Evolutionary conservation across 495 filamentous ascomycete genomes (phyloP).

Genomic region (Penicillium steckii): DNA sequence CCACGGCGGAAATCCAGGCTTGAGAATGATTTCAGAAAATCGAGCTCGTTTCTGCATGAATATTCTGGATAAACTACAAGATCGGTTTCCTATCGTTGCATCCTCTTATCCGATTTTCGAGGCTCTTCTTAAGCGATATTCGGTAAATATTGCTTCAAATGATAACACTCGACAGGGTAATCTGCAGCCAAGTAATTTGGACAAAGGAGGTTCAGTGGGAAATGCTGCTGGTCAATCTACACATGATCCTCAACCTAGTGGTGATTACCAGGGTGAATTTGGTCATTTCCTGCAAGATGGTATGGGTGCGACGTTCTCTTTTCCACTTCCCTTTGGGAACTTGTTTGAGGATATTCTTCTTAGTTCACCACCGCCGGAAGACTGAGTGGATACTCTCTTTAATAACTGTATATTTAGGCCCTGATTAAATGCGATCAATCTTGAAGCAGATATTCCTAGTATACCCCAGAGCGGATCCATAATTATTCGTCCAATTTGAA

Average conservation of each 20-base stretch:
- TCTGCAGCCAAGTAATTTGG: too few species aligned
- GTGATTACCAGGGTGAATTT: background rate
- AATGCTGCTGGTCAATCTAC: too few species aligned
- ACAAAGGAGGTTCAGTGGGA: too few species aligned
- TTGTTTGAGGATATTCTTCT: conserved; percentile 10
- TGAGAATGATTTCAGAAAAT: conserved; percentile 17
- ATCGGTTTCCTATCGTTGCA: conserved; percentile 7
- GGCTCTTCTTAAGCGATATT: conserved; percentile 3
- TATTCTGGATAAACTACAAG: conserved; percentile 7
- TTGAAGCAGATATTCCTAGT: too few species aligned
- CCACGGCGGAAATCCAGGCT: conserved; percentile 2
- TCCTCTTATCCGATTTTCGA: conserved; percentile 11
- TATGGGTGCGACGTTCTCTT: conserved; percentile 4
- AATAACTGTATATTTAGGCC: too few species aligned
- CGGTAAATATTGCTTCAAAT: background rate
- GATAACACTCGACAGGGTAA: too few species aligned
- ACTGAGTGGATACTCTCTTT: background rate
- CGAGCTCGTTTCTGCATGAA: conserved; percentile 24
- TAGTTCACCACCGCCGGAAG: background rate
- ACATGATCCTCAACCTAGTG: too few species aligned
- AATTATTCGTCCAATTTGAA: too few species aligned
- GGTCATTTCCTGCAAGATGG: conserved; percentile 3
- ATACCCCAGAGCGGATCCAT: too few species aligned
- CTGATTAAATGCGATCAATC: too few species aligned
- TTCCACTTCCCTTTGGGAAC: conserved; percentile 8